phyloP scores from a whole-genome alignment of 768 basidiomycete genomes.

The Ramaria sp. region DNA sequence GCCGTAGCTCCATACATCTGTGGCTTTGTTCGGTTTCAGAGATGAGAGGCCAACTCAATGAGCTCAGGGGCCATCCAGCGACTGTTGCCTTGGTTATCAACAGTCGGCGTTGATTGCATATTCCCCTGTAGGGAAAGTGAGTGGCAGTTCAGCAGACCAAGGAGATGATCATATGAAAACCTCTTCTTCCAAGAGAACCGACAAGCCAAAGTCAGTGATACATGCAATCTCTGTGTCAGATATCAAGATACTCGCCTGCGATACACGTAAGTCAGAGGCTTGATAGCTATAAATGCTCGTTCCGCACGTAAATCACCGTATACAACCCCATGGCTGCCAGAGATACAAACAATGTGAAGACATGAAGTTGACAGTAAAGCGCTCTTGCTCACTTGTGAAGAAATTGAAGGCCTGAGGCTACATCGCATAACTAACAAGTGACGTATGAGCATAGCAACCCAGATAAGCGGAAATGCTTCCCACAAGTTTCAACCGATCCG shows the following conservation, averaged over 20 bases:
- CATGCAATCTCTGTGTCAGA: constrained; percentile 27
- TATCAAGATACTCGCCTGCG: constrained; percentile 35
- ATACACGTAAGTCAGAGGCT: not conserved
- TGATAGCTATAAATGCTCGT: not conserved
- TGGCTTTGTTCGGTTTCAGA: constrained; percentile 21
- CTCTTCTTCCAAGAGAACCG: constrained; percentile 20
- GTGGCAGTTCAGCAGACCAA: not conserved
- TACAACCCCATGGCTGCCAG: constrained; percentile 11
- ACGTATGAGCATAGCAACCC: not conserved
- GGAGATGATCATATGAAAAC: not conserved
- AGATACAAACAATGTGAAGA: constrained; percentile 1
- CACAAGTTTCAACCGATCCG: constrained; percentile 26
- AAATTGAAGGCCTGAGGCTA: constrained; percentile 24
- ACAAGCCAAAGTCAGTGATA: constrained; percentile 37
- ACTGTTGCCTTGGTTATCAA: constrained; percentile 19
- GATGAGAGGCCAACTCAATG: constrained; percentile 13
- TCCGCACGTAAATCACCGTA: constrained; percentile 16
- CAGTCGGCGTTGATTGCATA: constrained; percentile 15
- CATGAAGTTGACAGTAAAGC: not conserved
- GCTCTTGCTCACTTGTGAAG: constrained; percentile 4
- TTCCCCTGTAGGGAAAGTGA: not conserved
- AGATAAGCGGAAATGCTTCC: not conserved
- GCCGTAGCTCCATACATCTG: constrained; percentile 41
- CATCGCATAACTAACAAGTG: constrained; percentile 20
- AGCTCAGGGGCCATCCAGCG: constrained; percentile 36